Conservation (phyloP, 1,139 yeast species). For the Insectozyma bohioensis region DNA sequence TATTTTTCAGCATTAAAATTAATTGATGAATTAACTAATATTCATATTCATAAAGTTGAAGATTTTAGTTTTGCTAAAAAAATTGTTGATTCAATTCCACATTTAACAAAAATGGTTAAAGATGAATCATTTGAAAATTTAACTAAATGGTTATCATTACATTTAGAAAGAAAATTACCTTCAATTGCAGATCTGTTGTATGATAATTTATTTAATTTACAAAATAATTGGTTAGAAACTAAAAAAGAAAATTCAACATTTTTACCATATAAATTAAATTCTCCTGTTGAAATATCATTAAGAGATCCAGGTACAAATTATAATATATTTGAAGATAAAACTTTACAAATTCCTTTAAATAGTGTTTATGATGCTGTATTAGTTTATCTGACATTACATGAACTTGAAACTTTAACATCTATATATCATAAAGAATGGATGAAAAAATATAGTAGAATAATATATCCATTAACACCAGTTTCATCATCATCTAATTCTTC, state of each 20-base stretch:
- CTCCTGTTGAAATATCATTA: slow-evolving; percentile 79
- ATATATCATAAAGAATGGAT: slow-evolving; percentile 73
- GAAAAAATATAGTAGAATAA: slow-evolving; percentile 69
- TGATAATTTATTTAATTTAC: slow-evolving; percentile 54
- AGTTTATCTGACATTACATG: slow-evolving; percentile 75
- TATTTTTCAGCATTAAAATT: slow-evolving; percentile 87
- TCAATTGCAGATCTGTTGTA: slow-evolving; percentile 62
- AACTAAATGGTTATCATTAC: slow-evolving; percentile 66
- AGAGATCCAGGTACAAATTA: slow-evolving; percentile 53
- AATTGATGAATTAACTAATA: slow-evolving; percentile 66
- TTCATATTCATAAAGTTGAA: slow-evolving; percentile 70
- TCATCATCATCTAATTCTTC: slow-evolving; percentile 14
- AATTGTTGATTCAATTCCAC: slow-evolving; percentile 75
- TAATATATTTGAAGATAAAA: slow-evolving; percentile 46
- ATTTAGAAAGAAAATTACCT: slow-evolving; percentile 59
- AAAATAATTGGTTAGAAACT: slow-evolving; percentile 53
- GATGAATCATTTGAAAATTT: slow-evolving; percentile 77
- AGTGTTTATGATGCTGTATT: slow-evolving; percentile 81
- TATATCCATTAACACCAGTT: slow-evolving; percentile 57
- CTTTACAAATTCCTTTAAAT: slow-evolving; percentile 55
- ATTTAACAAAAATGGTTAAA: slow-evolving; percentile 69
- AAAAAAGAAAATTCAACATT: slow-evolving; percentile 42
- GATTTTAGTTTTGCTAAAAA: slow-evolving; percentile 74
- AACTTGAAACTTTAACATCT: slow-evolving; percentile 55
- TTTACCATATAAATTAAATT: slow-evolving; percentile 67